A percentile compares a stretch with the other conserved stretches of the same genome.
Conservation (phyloP, 768 basidiomycete species). For the Russula olivacea region DNA sequence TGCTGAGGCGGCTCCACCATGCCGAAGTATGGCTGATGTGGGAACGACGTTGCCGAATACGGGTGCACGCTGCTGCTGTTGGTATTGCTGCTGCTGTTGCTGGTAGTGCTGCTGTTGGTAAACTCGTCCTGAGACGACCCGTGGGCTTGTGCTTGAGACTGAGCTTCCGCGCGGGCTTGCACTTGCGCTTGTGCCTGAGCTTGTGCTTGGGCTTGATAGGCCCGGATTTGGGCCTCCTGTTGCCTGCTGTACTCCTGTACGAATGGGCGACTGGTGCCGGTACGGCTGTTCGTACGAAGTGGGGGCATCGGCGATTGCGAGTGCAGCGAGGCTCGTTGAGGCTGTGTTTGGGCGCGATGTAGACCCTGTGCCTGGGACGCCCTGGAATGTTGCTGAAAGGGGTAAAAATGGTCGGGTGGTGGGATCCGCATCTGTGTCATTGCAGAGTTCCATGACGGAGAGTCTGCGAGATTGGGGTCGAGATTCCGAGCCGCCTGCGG, state of each 20-base stretch:
- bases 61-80: constrained; percentile 19
- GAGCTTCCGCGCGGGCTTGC: constrained; percentile 24
- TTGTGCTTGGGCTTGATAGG: constrained; percentile 27
- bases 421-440: constrained; percentile 51
- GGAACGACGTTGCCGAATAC: constrained; percentile 22
- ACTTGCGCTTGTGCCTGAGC: constrained; percentile 20
- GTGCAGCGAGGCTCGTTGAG: constrained; percentile 34
- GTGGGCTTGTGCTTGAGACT: constrained; percentile 21
- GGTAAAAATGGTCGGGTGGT: constrained; percentile 46
- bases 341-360: constrained; percentile 32
- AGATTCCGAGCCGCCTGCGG: constrained; percentile 56
- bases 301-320: constrained; percentile 43
- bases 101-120: constrained; percentile 11
- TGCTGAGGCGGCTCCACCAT: constrained; percentile 16
- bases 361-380: constrained; percentile 28
- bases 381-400: constrained; percentile 32
- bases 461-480: constrained; percentile 74
- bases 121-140: constrained; percentile 8
- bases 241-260: constrained; percentile 42
- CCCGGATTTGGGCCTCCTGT: constrained; percentile 28
- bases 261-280: constrained; percentile 33
- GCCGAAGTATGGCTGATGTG: constrained; percentile 19
- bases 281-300: constrained; percentile 22
- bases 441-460: constrained; percentile 86
- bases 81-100: constrained; percentile 3